Percentiles rank a stretch among this genome's conserved stretches.
These are phyloP conservation scores for Viola odorata DNA, from an alignment of 345 rosid species.

Conservation along the genomic window DNA sequence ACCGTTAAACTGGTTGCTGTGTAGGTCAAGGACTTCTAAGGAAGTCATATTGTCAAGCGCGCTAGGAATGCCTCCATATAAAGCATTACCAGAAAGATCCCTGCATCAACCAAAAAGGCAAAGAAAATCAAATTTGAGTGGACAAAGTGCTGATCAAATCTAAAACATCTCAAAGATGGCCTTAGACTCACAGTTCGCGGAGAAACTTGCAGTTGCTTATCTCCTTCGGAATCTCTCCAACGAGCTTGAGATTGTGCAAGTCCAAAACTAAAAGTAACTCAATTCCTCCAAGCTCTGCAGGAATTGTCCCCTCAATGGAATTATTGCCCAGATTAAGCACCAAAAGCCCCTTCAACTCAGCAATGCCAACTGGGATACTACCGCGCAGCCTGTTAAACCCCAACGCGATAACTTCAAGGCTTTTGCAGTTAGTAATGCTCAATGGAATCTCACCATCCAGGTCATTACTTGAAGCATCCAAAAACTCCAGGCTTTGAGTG, in stretches of 20 bases:
- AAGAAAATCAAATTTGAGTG: slow-evolving; percentile 18
- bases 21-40: slow-evolving; percentile 74
- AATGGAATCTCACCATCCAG: slow-evolving; percentile 56
- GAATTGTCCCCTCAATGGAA: slow-evolving; percentile 55
- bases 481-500: slow-evolving; percentile 45
- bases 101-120: slow-evolving; percentile 41
- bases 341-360: slow-evolving; percentile 46
- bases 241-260: slow-evolving; percentile 69
- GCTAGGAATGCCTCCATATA: slow-evolving; percentile 62
- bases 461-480: slow-evolving; percentile 74
- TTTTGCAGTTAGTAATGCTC: slow-evolving; percentile 57
- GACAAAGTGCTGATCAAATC: slow-evolving; percentile 15
- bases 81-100: slow-evolving; percentile 72
- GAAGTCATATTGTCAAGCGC: slow-evolving; percentile 58
- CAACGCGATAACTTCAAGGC: slow-evolving; percentile 68
- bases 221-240: slow-evolving; percentile 54
- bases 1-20: slow-evolving; percentile 54
- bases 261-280: slow-evolving; percentile 67
- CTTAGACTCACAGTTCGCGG: slow-evolving; percentile 68
- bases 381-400: slow-evolving; percentile 73
- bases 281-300: slow-evolving; percentile 52
- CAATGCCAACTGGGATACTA: slow-evolving; percentile 48
- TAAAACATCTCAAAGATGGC: slow-evolving; percentile 12
- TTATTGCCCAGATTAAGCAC: slow-evolving; percentile 71
- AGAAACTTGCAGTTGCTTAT: slow-evolving; percentile 72